Evolutionary conservation across 176 grass and related monocot species (phyloP), one percentile per base, ranked within the genome.

Genomic region (Aegilops tauschii): DNA sequence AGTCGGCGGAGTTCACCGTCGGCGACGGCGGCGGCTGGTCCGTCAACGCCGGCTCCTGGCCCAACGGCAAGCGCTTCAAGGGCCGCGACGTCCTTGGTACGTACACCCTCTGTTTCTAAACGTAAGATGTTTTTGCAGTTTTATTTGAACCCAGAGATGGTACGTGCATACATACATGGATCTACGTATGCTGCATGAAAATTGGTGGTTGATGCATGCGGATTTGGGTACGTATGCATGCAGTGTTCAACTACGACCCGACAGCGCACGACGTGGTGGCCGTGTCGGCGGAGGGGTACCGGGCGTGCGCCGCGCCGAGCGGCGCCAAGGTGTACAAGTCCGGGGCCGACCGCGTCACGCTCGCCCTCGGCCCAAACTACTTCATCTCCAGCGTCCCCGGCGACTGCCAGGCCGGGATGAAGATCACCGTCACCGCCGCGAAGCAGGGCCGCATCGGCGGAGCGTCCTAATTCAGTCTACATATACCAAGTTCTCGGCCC

Each of bases 21-120:
- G 94, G 94, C 42, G 94, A 88, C 78, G 7, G 86, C 14, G 16
- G 83, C 20, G 84, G 91, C 5, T 95, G 94, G 94, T 83, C 39
- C 36, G 83, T 91, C 84, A 79, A 62, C 81, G 9, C 61, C 45
- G 61, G 56, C 25, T 58, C 18, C 39, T 95, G 94, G 94, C 47
- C 84, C 29, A 86, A 31, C 29, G 94, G 89, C 62, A 95, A 93
- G 91, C 84, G 73, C 73, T 95, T 95, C 86, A 88, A 70, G 77
- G 85, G 86, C 6, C 89, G 93, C 4, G 93, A 95, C 28, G 80
- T 87, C 45, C 77, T 95, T 16, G 32, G 92, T 94, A 37, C 32
- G 14, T 2, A 9, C 42, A 44, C 3, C 42, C 42, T 44, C 42
- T 2, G 37, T 40, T 40, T 40, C 37, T 40, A 39, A 39, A 37